Base-by-base conservation (phyloP, 1,284 basidiomycete genomes). In the Ustilago loliicola region DNA sequence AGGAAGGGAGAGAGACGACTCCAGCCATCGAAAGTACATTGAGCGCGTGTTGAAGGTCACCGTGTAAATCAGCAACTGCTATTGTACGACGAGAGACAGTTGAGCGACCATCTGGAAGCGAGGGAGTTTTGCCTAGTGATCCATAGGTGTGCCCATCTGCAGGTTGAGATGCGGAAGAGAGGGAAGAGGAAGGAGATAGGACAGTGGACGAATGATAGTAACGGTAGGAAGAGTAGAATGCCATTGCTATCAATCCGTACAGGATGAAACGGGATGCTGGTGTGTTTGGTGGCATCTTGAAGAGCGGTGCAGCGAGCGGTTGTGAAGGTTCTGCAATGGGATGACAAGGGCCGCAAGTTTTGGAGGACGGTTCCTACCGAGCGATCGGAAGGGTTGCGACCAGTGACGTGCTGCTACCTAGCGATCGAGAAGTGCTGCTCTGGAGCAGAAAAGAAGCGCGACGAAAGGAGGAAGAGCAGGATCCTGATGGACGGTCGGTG, bases 61-160 rank as follows among this genome's bases (percentile, higher is more conserved):
- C 84, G 51, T 86, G 84, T 40, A 86, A 48, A 59, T 86, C 84
- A 8, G 83, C 84, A 0, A 86, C 77, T 0, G 82, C 84, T 0
- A 86, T 80, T 1, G 81, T 67, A 1, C 84, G 63, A 1, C 81
- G 62, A 0, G 68, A 72, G 19, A 80, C 36, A 0, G 57, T 23
- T 5, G 19, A 3, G 1, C 76, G 57, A 0, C 76, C 76, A 27
- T 78, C 76, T 3, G 53, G 2, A 0, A 68, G 50, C 3, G 34
- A 17, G 17, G 40, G 42, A 1, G 30, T 36, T 45, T 6, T 5
- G 11, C 42, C 42, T 6, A 21, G 21, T 6, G 42, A 45, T 45
- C 42, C 42, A 21, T 5, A 21, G 4, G 42, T 45, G n/a, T 45
- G 42, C 0, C 17, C 42, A 6, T 45, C 21, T 7, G n/a, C 21